A percentile compares a stretch with the other conserved stretches of the same genome.
phyloP scores from a whole-genome alignment of 2,329 filamentous ascomycete species.

The Diaporthe velutina region DNA sequence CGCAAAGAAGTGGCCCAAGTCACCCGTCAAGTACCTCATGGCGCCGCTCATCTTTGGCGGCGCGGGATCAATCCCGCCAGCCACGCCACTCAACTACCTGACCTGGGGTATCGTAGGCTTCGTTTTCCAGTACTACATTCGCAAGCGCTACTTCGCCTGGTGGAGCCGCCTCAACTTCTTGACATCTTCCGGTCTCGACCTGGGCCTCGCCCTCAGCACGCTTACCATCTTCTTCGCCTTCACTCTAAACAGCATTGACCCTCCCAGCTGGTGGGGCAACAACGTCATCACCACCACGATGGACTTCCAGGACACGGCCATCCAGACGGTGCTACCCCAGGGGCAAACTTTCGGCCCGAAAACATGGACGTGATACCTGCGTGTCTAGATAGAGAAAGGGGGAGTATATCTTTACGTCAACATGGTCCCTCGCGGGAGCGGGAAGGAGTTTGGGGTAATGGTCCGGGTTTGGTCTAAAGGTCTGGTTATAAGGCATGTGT shows the following conservation, averaged over 20 bases:
- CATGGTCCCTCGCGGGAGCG: background rate
- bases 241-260: conserved; percentile 70
- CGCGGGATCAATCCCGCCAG: conserved; percentile 70
- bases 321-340: conserved; percentile 64
- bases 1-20: conserved; percentile 64
- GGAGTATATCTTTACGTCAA: background rate
- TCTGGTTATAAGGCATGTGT: background rate
- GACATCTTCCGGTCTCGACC: conserved; percentile 77
- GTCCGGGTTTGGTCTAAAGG: background rate
- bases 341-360: conserved; percentile 74
- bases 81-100: conserved; percentile 80
- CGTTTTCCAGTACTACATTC: conserved; percentile 77
- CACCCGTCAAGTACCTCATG: conserved; percentile 66
- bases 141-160: conserved; percentile 74
- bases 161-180: conserved; percentile 82
- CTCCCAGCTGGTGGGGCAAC: conserved; percentile 80
- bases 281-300: conserved; percentile 69
- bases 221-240: conserved; percentile 79
- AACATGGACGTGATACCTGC: conserved; percentile 59
- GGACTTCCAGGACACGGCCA: conserved; percentile 70
- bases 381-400: conserved; percentile 30
- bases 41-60: conserved; percentile 74
- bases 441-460: background rate
- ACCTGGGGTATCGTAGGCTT: conserved; percentile 80
- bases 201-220: conserved; percentile 76